Percentiles rank a stretch among this genome's conserved stretches.
These are phyloP conservation scores for Cryptococcus amylolentus DNA, from an alignment of 1,284 basidiomycete species.

Conservation along the genomic window DNA sequence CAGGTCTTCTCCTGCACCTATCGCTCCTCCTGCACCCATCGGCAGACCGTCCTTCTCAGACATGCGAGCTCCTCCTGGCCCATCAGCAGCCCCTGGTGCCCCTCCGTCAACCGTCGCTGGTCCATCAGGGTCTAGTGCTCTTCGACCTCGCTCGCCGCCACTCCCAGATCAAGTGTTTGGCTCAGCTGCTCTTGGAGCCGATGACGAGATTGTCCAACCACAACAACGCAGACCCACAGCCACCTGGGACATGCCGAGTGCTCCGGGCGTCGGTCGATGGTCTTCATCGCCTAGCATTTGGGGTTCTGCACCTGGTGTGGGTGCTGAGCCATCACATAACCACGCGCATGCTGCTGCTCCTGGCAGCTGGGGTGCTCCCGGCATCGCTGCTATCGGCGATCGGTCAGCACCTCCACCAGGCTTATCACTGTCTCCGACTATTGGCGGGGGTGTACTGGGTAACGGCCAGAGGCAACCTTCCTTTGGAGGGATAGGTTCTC, in stretches of 20 bases:
- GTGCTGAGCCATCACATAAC: neutral
- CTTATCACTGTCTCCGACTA: conserved; percentile 4
- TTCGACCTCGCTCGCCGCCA: conserved; percentile 20
- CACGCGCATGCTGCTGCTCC: neutral
- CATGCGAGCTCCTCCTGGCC: conserved; percentile 3
- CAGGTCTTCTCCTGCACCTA: conserved; percentile 18
- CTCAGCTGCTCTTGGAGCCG: conserved; percentile 39
- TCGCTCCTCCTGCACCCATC: conserved; percentile 21
- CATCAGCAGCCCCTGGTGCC: too few species aligned
- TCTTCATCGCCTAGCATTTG: conserved; percentile 29
- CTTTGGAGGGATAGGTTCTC: conserved; percentile 13
- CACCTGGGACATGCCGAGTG: conserved; percentile 23
- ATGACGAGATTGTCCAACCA: conserved; percentile 38
- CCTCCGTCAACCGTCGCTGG: neutral
- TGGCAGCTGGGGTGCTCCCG: conserved; percentile 12
- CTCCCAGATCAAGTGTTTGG: conserved; percentile 36
- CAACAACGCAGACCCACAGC: conserved; percentile 23
- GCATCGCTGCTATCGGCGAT: conserved; percentile 15
- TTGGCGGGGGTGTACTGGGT: neutral
- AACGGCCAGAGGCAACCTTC: conserved; percentile 9
- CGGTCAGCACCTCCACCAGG: conserved; percentile 8
- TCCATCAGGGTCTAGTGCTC: conserved; percentile 12
- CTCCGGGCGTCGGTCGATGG: conserved; percentile 36
- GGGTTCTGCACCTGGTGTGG: conserved; percentile 7
- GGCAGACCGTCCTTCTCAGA: conserved; percentile 19